phyloP scores from a whole-genome alignment of 768 basidiomycete genomes.

The Artomyces pyxidatus region DNA sequence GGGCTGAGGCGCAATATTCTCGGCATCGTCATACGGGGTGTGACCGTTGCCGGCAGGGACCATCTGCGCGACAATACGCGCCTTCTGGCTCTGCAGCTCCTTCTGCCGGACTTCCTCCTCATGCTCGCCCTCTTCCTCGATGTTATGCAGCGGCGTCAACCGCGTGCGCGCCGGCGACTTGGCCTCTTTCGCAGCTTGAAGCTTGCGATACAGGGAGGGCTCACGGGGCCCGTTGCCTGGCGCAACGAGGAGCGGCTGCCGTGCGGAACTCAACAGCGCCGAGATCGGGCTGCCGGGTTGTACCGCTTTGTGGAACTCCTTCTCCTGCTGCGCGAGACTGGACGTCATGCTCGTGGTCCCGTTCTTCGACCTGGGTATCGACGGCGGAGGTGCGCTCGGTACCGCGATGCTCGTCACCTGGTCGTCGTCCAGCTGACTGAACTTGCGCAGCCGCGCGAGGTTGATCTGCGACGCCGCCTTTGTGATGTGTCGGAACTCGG shows the following conservation, averaged over 20 bases:
- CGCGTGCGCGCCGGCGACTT: conserved; percentile 45
- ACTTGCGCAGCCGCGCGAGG: conserved; percentile 56
- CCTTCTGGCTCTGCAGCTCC: conserved; percentile 86
- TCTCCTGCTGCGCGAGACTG: conserved; percentile 79
- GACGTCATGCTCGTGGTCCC: conserved; percentile 39
- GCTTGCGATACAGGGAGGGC: conserved; percentile 42
- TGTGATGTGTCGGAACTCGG: conserved; percentile 67
- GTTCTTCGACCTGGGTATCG: conserved; percentile 2
- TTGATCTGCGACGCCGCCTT: conserved; percentile 57
- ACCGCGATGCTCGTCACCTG: conserved; percentile 36
- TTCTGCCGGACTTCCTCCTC: conserved; percentile 44
- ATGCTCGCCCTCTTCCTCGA: conserved; percentile 31
- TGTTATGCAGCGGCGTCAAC: conserved; percentile 37
- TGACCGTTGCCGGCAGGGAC: conserved; percentile 44
- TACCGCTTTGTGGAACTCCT: conserved; percentile 94
- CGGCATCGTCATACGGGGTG: conserved; percentile 21
- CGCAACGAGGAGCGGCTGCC: conserved; percentile 75
- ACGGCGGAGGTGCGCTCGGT: conserved; percentile 26
- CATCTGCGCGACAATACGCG: conserved; percentile 92
- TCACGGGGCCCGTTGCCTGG: conserved; percentile 32
- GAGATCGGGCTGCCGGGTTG: conserved; percentile 94
- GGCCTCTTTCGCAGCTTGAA: conserved; percentile 42
- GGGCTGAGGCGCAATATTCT: conserved; percentile 26
- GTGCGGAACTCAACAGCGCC: conserved; percentile 80
- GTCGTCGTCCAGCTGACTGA: conserved; percentile 59